These are phyloP conservation scores for Datura wrightii DNA, from an alignment of 257 asterid genomes.

Conservation along the genomic window DNA sequence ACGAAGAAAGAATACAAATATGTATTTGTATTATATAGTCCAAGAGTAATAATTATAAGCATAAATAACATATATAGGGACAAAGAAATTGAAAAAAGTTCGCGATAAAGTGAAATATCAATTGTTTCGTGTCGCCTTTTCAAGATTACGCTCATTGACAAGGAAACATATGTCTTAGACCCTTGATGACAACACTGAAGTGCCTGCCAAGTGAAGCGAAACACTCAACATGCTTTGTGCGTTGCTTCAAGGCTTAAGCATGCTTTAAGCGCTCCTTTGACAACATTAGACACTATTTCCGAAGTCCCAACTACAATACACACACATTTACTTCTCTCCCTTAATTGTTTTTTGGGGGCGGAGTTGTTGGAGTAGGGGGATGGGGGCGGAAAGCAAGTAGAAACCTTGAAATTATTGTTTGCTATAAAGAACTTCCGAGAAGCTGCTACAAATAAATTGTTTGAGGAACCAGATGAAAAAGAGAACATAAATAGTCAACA, in stretches of 20 bases:
- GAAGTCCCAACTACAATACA: slow-evolving; percentile 14
- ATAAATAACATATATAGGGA: not conserved
- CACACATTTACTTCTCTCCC: not conserved
- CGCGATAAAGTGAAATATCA: not conserved
- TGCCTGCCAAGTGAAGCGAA: not conserved
- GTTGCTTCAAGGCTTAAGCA: too few species aligned
- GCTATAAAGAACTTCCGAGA: not conserved
- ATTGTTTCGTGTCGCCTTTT: not conserved
- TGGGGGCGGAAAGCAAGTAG: not conserved
- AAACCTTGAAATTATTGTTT: not conserved
- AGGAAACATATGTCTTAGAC: not conserved
- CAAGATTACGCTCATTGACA: not conserved
- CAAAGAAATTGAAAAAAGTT: not conserved
- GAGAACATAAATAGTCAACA: not conserved
- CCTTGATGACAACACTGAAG: not conserved
- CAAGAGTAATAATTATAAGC: not conserved
- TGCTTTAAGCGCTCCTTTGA: not conserved
- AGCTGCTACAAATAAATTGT: not conserved
- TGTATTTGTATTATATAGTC: not conserved
- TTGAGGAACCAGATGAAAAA: not conserved
- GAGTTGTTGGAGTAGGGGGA: not conserved
- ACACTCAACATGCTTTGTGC: too few species aligned
- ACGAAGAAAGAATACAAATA: not conserved
- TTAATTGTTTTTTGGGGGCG: not conserved
- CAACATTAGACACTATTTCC: not conserved